phyloP scores from a whole-genome alignment of 192 early-diverging fungal species.

The Coemansia sp. region DNA sequence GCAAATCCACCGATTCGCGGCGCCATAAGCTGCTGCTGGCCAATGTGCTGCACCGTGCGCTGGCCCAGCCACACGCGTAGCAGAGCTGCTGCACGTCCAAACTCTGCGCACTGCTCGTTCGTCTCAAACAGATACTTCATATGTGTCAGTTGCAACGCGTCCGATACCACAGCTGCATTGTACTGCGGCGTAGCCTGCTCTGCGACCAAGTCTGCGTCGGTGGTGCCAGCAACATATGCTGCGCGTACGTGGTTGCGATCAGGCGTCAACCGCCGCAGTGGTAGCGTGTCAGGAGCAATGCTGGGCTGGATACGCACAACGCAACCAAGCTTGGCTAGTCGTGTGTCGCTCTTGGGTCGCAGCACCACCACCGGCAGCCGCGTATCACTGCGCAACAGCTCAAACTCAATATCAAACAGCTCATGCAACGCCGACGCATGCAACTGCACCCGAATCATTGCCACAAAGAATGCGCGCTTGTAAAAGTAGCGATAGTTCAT shows the following conservation, averaged over 20 bases:
- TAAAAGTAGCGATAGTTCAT: slow-evolving; percentile 93
- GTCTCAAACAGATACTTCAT: slow-evolving; percentile 78
- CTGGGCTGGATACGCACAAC: slow-evolving; percentile 80
- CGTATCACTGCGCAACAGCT: slow-evolving; percentile 59
- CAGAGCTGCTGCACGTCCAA: slow-evolving; percentile 77
- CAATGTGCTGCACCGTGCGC: slow-evolving; percentile 50
- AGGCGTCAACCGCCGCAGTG: slow-evolving; percentile 71
- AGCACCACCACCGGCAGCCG: slow-evolving; percentile 65
- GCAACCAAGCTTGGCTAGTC: slow-evolving; percentile 11
- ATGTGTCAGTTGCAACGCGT: slow-evolving; percentile 71
- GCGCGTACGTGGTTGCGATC: slow-evolving; percentile 79
- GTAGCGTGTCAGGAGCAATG: slow-evolving; percentile 64
- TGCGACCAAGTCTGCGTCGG: slow-evolving; percentile 8
- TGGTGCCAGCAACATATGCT: slow-evolving; percentile 19
- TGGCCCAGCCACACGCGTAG: slow-evolving; percentile 86
- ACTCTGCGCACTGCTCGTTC: slow-evolving; percentile 66
- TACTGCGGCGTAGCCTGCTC: slow-evolving; percentile 80
- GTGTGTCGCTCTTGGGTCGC: slow-evolving; percentile 37
- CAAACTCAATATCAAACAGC: slow-evolving; percentile 55
- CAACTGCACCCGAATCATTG: slow-evolving; percentile 56
- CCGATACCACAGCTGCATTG: slow-evolving; percentile 79
- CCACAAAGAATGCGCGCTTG: slow-evolving; percentile 91
- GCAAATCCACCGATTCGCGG: slow-evolving; percentile 71
- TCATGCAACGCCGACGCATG: slow-evolving; percentile 55
- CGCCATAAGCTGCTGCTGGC: slow-evolving; percentile 9